Base-by-base conservation (phyloP, 1,139 yeast species). In the Saccharomyces hybrid region DNA sequence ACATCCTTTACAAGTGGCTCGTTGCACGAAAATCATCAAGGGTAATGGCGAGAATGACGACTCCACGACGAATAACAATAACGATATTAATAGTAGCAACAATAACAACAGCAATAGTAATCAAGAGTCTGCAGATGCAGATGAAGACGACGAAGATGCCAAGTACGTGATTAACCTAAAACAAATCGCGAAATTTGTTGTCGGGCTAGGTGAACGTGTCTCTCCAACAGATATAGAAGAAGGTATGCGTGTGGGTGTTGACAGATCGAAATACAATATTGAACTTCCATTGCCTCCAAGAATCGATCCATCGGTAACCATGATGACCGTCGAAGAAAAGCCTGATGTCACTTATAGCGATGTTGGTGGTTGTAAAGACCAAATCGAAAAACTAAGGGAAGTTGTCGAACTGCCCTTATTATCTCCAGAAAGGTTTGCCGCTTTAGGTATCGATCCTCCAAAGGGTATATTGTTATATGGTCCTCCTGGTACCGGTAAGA, bases 271-370 rank as follows among this genome's bases (percentile, higher is more conserved):
- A 73, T 93, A 95, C 74, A 96, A 91, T 72, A 93, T 93, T 69
- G 96, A 90, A 77, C 79, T 93, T 65, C 99, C 99, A 27, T 78
- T 95, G 62, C 99, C 99, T 24, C 99, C 99, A 53, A 79, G 96
- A 69, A 93, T 93, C 69, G 99, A 93, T 72, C 98, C 99, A 9
- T 82, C 91, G 16, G 99, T 93, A 53, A 93, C 99, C n/a, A 93
- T 93, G 99, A 93, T 93, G 99, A 91, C 98, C 1, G 99, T 93
- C 53, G 99, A 93, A 72, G 99, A 93, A 71, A 93, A 93, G 73
- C 99, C 99, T 16, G 95, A 86, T 73, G 93, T 86, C 41, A 86
- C 95, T 11, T 86, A 86, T 69, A 81, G 87, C 60, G 99, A 93
- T 71, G 93, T 93, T 58, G 99, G 99, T 65, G 99, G 99, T 29